These are phyloP conservation scores for Ophiostoma populinum DNA, from an alignment of 2,329 filamentous ascomycete genomes.

Conservation along the genomic window DNA sequence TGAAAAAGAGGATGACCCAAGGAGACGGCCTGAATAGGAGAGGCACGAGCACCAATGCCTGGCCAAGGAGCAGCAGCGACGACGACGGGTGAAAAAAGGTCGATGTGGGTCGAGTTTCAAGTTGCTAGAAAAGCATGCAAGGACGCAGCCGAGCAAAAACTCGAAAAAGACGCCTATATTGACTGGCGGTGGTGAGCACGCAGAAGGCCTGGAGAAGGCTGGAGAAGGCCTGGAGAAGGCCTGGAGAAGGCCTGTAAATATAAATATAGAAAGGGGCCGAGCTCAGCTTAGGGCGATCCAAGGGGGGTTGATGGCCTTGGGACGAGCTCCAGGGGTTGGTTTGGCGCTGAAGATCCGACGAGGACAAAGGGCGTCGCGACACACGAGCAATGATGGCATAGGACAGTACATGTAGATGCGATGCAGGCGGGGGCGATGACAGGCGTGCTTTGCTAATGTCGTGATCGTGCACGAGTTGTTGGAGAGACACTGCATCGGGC, in stretches of 20 bases:
- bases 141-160: neutral
- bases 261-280: too few species aligned
- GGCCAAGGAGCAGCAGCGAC: neutral
- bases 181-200: slow-evolving; percentile 4
- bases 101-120: slow-evolving; percentile 8
- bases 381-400: neutral
- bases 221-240: neutral
- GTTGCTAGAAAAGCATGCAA: slow-evolving; percentile 2
- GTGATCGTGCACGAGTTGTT: too few species aligned
- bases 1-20: neutral
- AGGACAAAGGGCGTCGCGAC: neutral
- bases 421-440: too few species aligned
- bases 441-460: too few species aligned
- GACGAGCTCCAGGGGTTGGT: neutral
- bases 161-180: too few species aligned
- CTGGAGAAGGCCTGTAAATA: neutral
- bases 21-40: neutral
- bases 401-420: too few species aligned
- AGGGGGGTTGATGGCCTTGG: too few species aligned
- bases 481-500: too few species aligned
- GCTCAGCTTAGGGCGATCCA: too few species aligned
- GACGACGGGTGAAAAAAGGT: slow-evolving; percentile 4
- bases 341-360: neutral
- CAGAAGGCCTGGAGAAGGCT: slow-evolving; percentile 2
- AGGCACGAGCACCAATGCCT: neutral